phyloP scores from a whole-genome alignment of 345 rosid species.

The Linum lewisii region DNA sequence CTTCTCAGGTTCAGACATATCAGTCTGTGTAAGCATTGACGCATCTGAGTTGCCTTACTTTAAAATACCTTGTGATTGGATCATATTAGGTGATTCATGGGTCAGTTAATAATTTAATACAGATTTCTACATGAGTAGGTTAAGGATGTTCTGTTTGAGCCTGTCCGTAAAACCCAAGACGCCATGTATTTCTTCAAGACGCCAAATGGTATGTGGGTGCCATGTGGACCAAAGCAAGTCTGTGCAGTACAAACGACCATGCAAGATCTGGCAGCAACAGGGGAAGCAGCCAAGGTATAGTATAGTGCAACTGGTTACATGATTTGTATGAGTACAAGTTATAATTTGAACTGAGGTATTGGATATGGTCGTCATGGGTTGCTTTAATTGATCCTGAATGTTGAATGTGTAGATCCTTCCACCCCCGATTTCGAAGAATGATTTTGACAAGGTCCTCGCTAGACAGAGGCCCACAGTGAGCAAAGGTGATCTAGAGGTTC shows the following conservation, averaged over 20 bases:
- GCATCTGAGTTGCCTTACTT: background rate
- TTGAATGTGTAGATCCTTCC: constrained; percentile 65
- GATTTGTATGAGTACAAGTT: no score
- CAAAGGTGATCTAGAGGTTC: constrained; percentile 78
- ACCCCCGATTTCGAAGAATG: constrained; percentile 68
- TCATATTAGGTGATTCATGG: background rate
- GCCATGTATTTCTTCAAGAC: constrained; percentile 69
- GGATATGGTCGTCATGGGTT: no score
- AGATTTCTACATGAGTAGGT: constrained; percentile 35
- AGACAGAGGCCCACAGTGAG: constrained; percentile 95
- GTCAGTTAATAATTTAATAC: background rate
- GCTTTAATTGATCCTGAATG: background rate
- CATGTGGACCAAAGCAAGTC: constrained; percentile 83
- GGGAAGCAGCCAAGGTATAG: constrained; percentile 68
- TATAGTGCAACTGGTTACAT: constrained; percentile 19
- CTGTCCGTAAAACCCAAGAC: constrained; percentile 88
- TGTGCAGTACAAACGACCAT: constrained; percentile 68
- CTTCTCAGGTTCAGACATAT: constrained; percentile 86
- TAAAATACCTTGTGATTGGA: background rate
- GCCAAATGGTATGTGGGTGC: constrained; percentile 60
- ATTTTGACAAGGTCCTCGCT: constrained; percentile 88
- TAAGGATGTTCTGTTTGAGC: constrained; percentile 88
- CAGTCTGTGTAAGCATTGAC: constrained; percentile 73
- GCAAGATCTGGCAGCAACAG: constrained; percentile 77
- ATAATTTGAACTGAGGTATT: no score